These are phyloP conservation scores for Fragilaria radians DNA, from an alignment of 108 stramenopile genomes.

Conservation along the genomic window DNA sequence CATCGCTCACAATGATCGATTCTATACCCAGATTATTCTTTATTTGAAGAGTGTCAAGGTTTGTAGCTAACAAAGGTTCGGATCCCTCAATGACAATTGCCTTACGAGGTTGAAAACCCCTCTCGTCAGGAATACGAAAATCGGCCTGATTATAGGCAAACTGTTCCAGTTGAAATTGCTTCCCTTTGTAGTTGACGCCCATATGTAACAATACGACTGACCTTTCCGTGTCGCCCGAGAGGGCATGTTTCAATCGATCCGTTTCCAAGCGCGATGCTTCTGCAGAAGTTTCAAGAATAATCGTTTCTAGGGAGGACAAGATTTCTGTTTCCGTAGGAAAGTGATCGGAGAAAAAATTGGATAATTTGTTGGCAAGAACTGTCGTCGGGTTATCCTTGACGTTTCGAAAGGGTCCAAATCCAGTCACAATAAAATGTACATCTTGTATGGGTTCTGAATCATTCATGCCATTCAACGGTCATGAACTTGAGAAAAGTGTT, in stretches of 20 bases:
- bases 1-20: conserved; percentile 30
- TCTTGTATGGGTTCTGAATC: too few relatives aligned
- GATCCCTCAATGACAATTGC: conserved; percentile 27
- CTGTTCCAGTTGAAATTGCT: conserved; percentile 67
- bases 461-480: too few relatives aligned
- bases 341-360: conserved; percentile 9
- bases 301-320: conserved; percentile 19
- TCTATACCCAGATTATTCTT: conserved; percentile 14
- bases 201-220: conserved; percentile 51
- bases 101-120: conserved; percentile 56
- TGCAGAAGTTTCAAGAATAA: conserved; percentile 67
- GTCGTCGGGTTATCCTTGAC: conserved; percentile 74
- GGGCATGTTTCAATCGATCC: conserved; percentile 15
- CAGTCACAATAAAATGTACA: conserved; percentile 48
- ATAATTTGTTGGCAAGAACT: conserved; percentile 32
- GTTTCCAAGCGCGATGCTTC: conserved; percentile 29
- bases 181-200: conserved; percentile 60
- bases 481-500: too few relatives aligned
- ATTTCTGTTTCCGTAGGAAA: conserved; percentile 1
- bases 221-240: background rate
- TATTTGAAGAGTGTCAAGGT: conserved; percentile 28
- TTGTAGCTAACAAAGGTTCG: conserved; percentile 19
- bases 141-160: conserved; percentile 91
- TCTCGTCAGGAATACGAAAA: conserved; percentile 87
- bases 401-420: conserved; percentile 46